These are phyloP conservation scores for Solanum boliviense DNA, from an alignment of 257 asterid species.

Conservation along the genomic window DNA sequence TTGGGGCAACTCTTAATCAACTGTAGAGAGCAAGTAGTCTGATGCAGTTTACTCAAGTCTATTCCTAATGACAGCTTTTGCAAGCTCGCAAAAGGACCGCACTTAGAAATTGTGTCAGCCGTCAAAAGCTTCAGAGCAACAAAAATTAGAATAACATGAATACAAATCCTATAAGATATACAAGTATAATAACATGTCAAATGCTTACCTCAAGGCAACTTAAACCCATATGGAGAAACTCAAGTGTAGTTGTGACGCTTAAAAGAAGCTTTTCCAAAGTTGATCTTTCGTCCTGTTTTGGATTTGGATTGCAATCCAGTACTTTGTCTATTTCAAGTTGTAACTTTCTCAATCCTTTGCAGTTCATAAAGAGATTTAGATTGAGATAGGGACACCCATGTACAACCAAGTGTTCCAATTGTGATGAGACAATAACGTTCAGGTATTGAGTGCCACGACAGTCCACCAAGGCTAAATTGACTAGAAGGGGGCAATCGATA, in stretches of 20 bases:
- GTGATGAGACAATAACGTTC: neutral
- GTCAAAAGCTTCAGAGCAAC: neutral
- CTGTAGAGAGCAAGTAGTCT: neutral
- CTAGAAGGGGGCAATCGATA: neutral
- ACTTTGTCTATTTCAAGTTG: neutral
- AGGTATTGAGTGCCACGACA: neutral
- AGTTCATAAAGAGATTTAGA: neutral
- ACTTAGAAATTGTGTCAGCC: neutral
- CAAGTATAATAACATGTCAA: neutral
- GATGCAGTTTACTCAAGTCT: neutral
- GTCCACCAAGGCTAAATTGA: neutral
- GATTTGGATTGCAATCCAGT: neutral
- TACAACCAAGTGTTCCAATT: neutral
- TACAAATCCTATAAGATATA: neutral
- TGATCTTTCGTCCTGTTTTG: neutral
- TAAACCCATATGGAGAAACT: neutral
- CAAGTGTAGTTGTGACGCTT: neutral
- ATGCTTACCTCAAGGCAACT: neutral
- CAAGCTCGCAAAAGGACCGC: neutral
- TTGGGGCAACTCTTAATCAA: neutral
- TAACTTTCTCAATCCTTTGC: neutral
- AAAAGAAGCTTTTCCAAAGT: neutral
- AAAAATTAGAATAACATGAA: neutral
- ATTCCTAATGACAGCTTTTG: neutral
- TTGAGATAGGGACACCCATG: neutral